Conservation (phyloP, 73 alveolate species). For the Diophrys sp. region DNA sequence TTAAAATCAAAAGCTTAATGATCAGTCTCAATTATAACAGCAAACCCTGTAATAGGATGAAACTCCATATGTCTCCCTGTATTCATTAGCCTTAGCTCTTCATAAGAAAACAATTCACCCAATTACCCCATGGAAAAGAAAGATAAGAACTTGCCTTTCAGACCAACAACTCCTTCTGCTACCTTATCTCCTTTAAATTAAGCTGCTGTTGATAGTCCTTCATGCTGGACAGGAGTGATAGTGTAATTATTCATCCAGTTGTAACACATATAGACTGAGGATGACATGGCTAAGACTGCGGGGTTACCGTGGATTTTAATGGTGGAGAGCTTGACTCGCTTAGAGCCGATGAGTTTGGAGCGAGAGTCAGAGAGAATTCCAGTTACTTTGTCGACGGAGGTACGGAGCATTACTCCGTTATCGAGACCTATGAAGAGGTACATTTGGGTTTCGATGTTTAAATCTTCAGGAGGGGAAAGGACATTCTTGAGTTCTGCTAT, state of each 20-base stretch:
- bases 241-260: conserved; percentile 70
- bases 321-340: conserved; percentile 71
- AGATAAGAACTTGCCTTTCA: conserved; percentile 74
- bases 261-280: conserved; percentile 93
- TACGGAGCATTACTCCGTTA: conserved; percentile 94
- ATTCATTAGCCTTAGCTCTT: conserved; percentile 72
- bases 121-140: conserved; percentile 78
- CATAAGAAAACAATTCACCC: conserved; percentile 87
- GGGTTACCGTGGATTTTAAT: conserved; percentile 58
- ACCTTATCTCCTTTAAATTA: conserved; percentile 69
- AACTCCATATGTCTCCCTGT: conserved; percentile 89
- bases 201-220: conserved; percentile 75
- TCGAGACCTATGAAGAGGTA: conserved; percentile 91
- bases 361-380: conserved; percentile 96
- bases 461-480: conserved; percentile 35
- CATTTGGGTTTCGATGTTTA: conserved; percentile 47
- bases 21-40: conserved; percentile 89
- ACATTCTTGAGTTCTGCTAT: conserved; percentile 83
- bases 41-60: conserved; percentile 75
- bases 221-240: conserved; percentile 82
- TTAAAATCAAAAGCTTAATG: conserved; percentile 58
- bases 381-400: conserved; percentile 91
- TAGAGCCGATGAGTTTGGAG: conserved; percentile 85
- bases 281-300: conserved; percentile 89
- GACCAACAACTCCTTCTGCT: conserved; percentile 83